Conservation (phyloP, 2,329 filamentous ascomycete genomes). For the Macrophomina tecta region DNA sequence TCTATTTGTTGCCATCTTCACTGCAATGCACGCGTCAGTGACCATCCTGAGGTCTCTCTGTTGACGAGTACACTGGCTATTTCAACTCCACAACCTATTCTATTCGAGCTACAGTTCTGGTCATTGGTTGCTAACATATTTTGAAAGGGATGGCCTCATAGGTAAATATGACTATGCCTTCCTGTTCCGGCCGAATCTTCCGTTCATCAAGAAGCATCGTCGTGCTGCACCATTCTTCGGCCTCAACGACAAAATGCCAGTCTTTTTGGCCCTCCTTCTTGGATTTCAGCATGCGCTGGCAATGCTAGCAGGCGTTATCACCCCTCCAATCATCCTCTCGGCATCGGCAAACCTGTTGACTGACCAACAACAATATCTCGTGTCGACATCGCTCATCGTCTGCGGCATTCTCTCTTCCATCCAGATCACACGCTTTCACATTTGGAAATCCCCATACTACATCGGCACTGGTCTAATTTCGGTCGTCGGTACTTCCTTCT, state of each 20-base stretch:
- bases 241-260: constrained; percentile 78
- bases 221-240: constrained; percentile 79
- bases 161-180: constrained; percentile 91
- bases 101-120: background rate
- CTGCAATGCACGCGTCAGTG: too few relatives aligned
- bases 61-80: background rate
- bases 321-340: constrained; percentile 76
- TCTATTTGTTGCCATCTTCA: too few relatives aligned
- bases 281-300: constrained; percentile 81
- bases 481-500: constrained; percentile 79
- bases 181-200: constrained; percentile 80
- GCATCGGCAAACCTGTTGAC: constrained; percentile 65
- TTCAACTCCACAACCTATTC: background rate
- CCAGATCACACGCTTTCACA: constrained; percentile 79
- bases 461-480: constrained; percentile 76
- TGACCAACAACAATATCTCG: constrained; percentile 74
- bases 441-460: constrained; percentile 71
- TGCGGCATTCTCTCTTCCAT: constrained; percentile 76
- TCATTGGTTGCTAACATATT: constrained; percentile 28
- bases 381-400: constrained; percentile 79
- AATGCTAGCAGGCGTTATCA: constrained; percentile 73
- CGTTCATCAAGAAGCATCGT: constrained; percentile 73
- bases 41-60: too few relatives aligned
- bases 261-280: constrained; percentile 74
- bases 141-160: constrained; percentile 70